phyloP scores from a whole-genome alignment of 2,329 filamentous ascomycete genomes.

The Talaromyces sp. region DNA sequence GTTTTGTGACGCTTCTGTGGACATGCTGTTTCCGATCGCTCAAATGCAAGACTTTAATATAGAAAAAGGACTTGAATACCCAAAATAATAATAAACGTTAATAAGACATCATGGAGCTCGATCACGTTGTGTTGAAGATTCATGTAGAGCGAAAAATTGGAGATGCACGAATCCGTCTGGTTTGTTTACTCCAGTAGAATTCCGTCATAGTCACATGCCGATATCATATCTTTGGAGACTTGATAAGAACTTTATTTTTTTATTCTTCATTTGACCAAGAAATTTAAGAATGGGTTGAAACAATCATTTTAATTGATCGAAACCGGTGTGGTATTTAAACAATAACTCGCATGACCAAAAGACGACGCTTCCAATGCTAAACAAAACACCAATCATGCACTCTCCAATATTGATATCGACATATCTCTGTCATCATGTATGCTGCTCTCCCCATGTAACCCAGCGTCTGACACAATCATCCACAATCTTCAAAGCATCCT shows the following conservation, averaged over 20 bases:
- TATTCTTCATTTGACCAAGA: not conserved
- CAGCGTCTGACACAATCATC: slow-evolving; percentile 77
- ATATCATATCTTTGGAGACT: not conserved
- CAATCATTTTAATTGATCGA: not conserved
- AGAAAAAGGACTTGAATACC: too few species aligned
- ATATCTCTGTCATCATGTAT: slow-evolving; percentile 12
- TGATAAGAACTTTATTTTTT: not conserved
- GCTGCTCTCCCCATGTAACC: slow-evolving; percentile 74
- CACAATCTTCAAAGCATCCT: slow-evolving; percentile 64
- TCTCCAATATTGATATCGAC: not conserved
- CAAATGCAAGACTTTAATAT: not conserved
- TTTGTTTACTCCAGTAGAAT: slow-evolving; percentile 4
- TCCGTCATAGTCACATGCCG: slow-evolving; percentile 6
- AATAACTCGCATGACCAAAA: not conserved
- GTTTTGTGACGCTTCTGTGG: not conserved
- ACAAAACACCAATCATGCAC: not conserved
- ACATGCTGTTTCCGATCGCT: not conserved
- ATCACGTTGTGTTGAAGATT: not conserved
- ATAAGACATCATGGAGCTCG: not conserved
- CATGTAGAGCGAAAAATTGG: not conserved
- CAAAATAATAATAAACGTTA: not conserved
- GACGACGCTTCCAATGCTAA: not conserved
- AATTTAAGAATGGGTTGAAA: too few species aligned
- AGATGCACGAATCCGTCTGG: not conserved
- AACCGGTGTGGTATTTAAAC: not conserved